These are phyloP conservation scores for Spathaspora arborariae DNA, from an alignment of 805 yeast genomes.

Conservation along the genomic window DNA sequence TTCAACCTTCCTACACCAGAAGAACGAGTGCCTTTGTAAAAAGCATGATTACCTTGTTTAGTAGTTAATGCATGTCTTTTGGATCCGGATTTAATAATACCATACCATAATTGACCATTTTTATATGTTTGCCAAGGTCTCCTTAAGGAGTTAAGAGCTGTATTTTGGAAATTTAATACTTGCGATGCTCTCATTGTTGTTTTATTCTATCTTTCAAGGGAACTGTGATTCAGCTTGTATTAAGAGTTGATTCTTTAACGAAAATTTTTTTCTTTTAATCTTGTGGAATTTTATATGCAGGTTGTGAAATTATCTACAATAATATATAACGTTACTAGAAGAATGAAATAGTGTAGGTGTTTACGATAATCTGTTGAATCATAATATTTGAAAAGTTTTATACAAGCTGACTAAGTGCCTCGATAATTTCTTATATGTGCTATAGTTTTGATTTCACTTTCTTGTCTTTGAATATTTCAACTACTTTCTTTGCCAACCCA, in stretches of 20 bases:
- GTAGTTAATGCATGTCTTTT: conserved; percentile 82
- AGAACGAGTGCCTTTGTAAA: conserved; percentile 95
- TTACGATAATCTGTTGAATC: too few relatives aligned
- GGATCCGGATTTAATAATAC: conserved; percentile 71
- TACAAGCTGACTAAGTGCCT: too few relatives aligned
- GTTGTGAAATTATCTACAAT: neutral
- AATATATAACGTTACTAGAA: neutral
- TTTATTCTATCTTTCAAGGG: neutral
- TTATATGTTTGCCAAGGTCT: conserved; percentile 88
- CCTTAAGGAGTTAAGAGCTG: conserved; percentile 47
- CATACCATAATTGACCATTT: conserved; percentile 84
- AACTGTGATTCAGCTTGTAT: conserved; percentile 25
- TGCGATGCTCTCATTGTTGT: conserved; percentile 47
- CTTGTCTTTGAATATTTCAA: conserved; percentile 12
- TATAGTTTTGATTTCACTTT: neutral
- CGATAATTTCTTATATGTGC: too few relatives aligned
- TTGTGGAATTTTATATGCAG: neutral
- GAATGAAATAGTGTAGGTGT: too few relatives aligned
- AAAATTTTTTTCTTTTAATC: neutral
- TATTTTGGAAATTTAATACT: conserved; percentile 43
- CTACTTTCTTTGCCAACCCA: conserved; percentile 54
- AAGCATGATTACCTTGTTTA: conserved; percentile 90
- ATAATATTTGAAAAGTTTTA: too few relatives aligned
- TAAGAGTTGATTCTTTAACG: neutral
- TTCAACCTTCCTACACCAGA: conserved; percentile 87